Conservation (phyloP, 2,329 filamentous ascomycete species). For the Laburnicola sp. region DNA sequence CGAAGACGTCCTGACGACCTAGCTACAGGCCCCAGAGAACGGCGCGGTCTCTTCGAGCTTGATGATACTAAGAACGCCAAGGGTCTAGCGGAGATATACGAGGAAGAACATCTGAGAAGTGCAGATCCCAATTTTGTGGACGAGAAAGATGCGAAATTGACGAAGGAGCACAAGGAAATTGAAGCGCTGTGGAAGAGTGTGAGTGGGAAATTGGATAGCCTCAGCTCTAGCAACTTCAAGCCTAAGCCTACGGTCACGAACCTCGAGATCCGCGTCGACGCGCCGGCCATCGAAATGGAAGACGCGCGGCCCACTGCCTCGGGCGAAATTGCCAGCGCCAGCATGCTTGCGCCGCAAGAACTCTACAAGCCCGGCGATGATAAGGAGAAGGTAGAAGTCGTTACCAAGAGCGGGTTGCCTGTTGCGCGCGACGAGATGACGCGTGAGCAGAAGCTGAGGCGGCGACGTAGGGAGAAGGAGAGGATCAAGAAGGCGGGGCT, state of each 20-base stretch:
- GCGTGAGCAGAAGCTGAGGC: conserved; percentile 78
- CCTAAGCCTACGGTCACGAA: conserved; percentile 81
- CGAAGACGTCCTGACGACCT: conserved; percentile 77
- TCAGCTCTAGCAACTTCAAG: conserved; percentile 94
- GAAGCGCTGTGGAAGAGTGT: conserved; percentile 81
- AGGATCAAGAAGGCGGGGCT: conserved; percentile 71
- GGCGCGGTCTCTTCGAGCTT: conserved; percentile 75
- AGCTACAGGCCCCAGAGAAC: conserved; percentile 61
- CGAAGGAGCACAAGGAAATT: conserved; percentile 81
- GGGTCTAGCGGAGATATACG: conserved; percentile 88
- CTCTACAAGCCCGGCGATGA: conserved; percentile 76
- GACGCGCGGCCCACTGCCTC: conserved; percentile 87
- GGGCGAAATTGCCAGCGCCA: conserved; percentile 67
- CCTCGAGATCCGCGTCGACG: conserved; percentile 85
- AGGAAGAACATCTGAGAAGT: conserved; percentile 82
- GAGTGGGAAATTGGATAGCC: conserved; percentile 77
- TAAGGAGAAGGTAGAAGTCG: conserved; percentile 67
- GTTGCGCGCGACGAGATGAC: conserved; percentile 83
- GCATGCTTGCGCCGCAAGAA: conserved; percentile 89
- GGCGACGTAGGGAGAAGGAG: conserved; percentile 82
- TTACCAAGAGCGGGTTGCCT: conserved; percentile 75
- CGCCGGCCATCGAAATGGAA: conserved; percentile 91
- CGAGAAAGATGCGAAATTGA: conserved; percentile 77
- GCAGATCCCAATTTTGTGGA: conserved; percentile 81
- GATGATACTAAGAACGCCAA: conserved; percentile 87